Base-by-base conservation (phyloP, 345 rosid genomes). In the Eucalyptus tenuipes region DNA sequence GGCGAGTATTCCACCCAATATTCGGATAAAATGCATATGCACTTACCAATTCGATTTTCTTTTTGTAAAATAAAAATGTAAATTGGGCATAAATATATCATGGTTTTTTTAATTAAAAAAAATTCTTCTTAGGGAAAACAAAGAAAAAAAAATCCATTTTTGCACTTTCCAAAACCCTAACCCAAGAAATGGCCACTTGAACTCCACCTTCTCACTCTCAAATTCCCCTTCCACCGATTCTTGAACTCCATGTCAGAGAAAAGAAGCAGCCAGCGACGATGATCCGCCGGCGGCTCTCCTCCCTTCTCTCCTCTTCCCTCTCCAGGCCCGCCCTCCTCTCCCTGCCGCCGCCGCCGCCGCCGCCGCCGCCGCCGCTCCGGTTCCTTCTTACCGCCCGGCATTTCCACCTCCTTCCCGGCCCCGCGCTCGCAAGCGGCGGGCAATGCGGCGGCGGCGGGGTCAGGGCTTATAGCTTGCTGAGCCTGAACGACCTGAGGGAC, bases 401-500 rank as follows among this genome's bases (percentile, higher is more conserved):
- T 68, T 89, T 89, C 59, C 89, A 59, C 37, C 88, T 90, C 53
- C 90, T 66, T 10, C 88, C 47, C 15, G 22, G 29, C 84, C 6
- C 84, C 42, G 47, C 47, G 12, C 14, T 75, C 16, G 29, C 16
- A 4, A 3, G 47, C 14, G 8, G 47, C 47, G 47, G 15, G 47
- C 84, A 75, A 75, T 75, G 88, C 89, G 85, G 90, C 89, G 90
- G 94, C 93, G 81, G 13, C n/a, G 29, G 68, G 13, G 24, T 94
- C 8, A 93, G 98, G 88, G 90, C 93, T 48, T 97, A 93, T 59
- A 97, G 98, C 88, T 89, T 98, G 31, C 89, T 98, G 93, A 93
- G 94, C 91, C 91, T 98, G 92, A 98, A 98, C 90, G 99, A 98
- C 91, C 91, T 98, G 90, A 93, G 97, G 91, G 98, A 93, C 87